Evolutionary conservation across 1,284 basidiomycete genomes (phyloP).

Genomic region (Neolentinus lepideus): DNA sequence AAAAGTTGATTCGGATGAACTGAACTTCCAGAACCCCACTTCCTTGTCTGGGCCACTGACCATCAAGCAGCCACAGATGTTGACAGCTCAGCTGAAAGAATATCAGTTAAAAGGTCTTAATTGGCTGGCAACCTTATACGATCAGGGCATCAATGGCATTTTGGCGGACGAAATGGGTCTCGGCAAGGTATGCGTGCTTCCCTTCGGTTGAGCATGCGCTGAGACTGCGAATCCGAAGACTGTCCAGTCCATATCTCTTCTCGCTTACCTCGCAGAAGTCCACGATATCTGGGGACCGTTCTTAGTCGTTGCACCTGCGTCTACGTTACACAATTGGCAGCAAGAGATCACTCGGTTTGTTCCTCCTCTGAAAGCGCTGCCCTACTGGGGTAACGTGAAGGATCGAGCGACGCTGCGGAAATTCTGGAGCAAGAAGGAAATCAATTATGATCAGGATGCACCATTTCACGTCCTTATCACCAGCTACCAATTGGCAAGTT

Average conservation of each 20-base stretch:
- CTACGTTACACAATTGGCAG: slow-evolving; percentile 99
- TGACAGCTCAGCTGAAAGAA: slow-evolving; percentile 96
- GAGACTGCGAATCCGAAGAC: slow-evolving; percentile 49
- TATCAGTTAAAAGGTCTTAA: slow-evolving; percentile 98
- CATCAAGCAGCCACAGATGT: slow-evolving; percentile 91
- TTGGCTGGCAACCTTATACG: slow-evolving; percentile 97
- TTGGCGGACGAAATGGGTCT: slow-evolving; percentile 99
- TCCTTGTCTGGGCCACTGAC: slow-evolving; percentile 85
- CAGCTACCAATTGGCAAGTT: slow-evolving; percentile 85
- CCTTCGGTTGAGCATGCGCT: not conserved
- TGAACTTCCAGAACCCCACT: slow-evolving; percentile 99
- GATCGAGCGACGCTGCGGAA: slow-evolving; percentile 93
- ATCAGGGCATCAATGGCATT: slow-evolving; percentile 99
- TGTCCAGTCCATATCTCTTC: slow-evolving; percentile 95
- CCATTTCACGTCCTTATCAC: slow-evolving; percentile 98
- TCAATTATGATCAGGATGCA: slow-evolving; percentile 92
- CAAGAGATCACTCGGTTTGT: slow-evolving; percentile 97
- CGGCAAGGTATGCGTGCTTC: slow-evolving; percentile 59
- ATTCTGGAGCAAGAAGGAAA: slow-evolving; percentile 98
- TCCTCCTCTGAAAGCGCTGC: slow-evolving; percentile 88
- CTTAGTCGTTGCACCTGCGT: slow-evolving; percentile 97
- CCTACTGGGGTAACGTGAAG: slow-evolving; percentile 98
- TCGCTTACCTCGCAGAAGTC: slow-evolving; percentile 94
- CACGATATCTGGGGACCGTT: slow-evolving; percentile 99
- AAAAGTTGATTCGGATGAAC: slow-evolving; percentile 91